phyloP scores from a whole-genome alignment of 106 monocot genomes.

The Posidonia australis region DNA sequence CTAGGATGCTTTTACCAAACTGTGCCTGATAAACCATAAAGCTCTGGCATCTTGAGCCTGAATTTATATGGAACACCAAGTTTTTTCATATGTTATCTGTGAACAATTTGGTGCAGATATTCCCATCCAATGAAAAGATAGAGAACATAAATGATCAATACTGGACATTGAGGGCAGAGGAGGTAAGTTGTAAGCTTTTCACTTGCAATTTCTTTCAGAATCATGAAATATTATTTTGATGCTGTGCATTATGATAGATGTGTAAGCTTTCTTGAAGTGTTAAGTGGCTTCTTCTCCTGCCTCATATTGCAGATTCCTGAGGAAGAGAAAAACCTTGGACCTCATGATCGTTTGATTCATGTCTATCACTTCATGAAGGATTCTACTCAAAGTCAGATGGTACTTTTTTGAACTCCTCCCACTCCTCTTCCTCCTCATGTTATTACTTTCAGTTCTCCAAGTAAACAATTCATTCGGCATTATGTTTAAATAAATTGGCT shows the following conservation, averaged over 20 bases:
- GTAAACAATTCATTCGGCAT: too few species aligned
- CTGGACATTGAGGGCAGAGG: slow-evolving; percentile 94
- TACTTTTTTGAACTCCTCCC: slow-evolving; percentile 13
- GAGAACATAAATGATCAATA: slow-evolving; percentile 99
- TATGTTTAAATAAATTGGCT: too few species aligned
- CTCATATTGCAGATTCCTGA: slow-evolving; percentile 65
- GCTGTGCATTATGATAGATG: not conserved
- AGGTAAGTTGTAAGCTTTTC: slow-evolving; percentile 34
- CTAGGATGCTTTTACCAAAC: too few species aligned
- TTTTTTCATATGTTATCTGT: not conserved
- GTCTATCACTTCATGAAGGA: slow-evolving; percentile 95
- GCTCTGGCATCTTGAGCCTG: too few species aligned
- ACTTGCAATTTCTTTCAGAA: not conserved
- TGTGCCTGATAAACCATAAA: too few species aligned
- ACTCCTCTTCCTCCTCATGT: too few species aligned
- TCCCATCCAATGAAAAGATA: slow-evolving; percentile 76
- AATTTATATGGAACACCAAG: too few species aligned
- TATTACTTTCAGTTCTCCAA: too few species aligned
- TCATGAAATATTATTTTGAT: not conserved
- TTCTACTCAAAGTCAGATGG: slow-evolving; percentile 63
- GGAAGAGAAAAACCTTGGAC: slow-evolving; percentile 91
- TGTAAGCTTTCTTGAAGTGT: not conserved
- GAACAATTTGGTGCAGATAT: slow-evolving; percentile 47
- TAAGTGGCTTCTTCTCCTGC: not conserved
- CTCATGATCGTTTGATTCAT: slow-evolving; percentile 92